phyloP scores from a whole-genome alignment of 2,329 filamentous ascomycete species.

The Drechslera avenae region DNA sequence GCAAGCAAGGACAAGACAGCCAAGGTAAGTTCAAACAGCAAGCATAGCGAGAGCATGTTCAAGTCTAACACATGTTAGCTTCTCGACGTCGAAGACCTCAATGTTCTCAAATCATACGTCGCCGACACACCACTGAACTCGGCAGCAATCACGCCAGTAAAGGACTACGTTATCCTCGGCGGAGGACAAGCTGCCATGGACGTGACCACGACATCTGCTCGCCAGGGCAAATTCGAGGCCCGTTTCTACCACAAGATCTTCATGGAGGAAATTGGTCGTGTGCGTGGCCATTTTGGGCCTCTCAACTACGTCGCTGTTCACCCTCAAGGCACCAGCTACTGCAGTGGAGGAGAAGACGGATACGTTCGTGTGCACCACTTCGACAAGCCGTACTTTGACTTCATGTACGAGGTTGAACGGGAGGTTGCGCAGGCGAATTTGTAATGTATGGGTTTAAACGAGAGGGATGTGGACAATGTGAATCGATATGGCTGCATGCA shows the following conservation, averaged over 20 bases:
- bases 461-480: conserved; percentile 23
- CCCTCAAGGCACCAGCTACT: conserved; percentile 89
- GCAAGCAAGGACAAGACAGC: conserved; percentile 97
- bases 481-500: conserved; percentile 37
- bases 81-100: conserved; percentile 81
- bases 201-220: conserved; percentile 89
- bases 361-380: conserved; percentile 99
- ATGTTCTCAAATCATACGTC: conserved; percentile 88
- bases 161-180: conserved; percentile 96
- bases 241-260: conserved; percentile 99
- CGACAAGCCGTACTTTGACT: conserved; percentile 98
- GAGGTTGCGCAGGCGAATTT: conserved; percentile 59
- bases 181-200: conserved; percentile 99
- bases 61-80: conserved; percentile 57
- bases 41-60: neutral
- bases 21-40: conserved; percentile 63
- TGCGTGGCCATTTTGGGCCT: conserved; percentile 94
- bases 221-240: conserved; percentile 99
- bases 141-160: conserved; percentile 90
- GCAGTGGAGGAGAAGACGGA: conserved; percentile 94
- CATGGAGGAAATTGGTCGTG: conserved; percentile 96
- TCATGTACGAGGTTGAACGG: conserved; percentile 97
- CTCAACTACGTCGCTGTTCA: conserved; percentile 95
- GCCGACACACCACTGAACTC: conserved; percentile 97
- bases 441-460: conserved; percentile 30